Conservation (phyloP, 225 moss, liverwort and hornwort genomes). For the Asterella californica region DNA sequence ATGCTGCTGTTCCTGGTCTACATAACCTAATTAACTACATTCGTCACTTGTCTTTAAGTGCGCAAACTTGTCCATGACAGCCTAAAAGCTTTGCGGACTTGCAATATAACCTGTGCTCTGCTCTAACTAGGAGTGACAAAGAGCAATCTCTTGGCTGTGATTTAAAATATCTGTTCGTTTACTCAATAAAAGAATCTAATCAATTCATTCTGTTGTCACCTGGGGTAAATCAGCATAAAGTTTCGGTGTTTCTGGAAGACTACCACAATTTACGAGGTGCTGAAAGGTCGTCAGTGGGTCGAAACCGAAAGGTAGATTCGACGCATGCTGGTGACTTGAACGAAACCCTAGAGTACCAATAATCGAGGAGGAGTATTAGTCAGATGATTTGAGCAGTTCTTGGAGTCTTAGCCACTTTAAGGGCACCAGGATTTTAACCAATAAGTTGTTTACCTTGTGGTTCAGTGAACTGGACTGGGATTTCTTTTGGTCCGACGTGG, state of each 20-base stretch:
- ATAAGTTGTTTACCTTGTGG: not conserved
- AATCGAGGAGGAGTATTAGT: not conserved
- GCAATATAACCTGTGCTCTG: not conserved
- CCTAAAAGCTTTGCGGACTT: not conserved
- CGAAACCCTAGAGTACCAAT: not conserved
- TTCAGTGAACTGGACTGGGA: conserved; percentile 98
- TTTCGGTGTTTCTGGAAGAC: conserved; percentile 97
- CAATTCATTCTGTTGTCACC: not conserved
- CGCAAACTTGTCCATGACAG: not conserved
- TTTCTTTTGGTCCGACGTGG: conserved; percentile 99
- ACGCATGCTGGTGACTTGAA: not conserved
- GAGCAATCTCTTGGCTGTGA: not conserved
- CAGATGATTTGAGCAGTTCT: not conserved
- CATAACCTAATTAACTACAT: no score
- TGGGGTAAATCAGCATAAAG: conserved; percentile 53
- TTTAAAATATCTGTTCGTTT: not conserved
- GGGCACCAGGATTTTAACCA: not conserved
- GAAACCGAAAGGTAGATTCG: conserved; percentile 76
- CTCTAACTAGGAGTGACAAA: not conserved
- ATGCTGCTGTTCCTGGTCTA: not conserved
- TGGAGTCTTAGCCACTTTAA: not conserved
- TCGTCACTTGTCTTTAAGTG: not conserved
- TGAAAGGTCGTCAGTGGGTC: conserved; percentile 80
- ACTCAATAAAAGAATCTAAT: not conserved
- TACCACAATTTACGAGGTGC: conserved; percentile 85